Conservation (phyloP, 352 stramenopile species). For the Phytophthora sansomeana region DNA sequence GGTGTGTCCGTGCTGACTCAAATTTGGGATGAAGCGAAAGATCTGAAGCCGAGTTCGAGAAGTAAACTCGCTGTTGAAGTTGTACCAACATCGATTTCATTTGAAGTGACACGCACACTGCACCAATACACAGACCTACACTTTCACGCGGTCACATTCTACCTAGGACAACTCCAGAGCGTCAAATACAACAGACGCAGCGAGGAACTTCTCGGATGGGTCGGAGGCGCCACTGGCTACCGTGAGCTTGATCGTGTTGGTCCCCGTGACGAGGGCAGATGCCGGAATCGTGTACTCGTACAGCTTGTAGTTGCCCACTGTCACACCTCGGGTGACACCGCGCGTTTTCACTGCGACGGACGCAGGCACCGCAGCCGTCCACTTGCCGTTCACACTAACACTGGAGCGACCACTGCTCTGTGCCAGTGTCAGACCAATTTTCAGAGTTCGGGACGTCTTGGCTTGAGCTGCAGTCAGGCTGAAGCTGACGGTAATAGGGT, state of each 20-base stretch:
- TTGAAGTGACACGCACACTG: neutral
- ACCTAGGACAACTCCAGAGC: slow-evolving; percentile 49
- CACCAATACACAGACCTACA: neutral
- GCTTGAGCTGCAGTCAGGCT: slow-evolving; percentile 37
- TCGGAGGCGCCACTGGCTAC: slow-evolving; percentile 54
- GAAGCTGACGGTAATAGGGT: slow-evolving; percentile 48
- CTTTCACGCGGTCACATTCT: neutral
- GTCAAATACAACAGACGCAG: slow-evolving; percentile 58
- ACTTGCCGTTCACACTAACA: slow-evolving; percentile 51
- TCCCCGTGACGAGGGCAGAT: slow-evolving; percentile 37
- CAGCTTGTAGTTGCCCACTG: slow-evolving; percentile 58
- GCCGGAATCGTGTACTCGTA: slow-evolving; percentile 59
- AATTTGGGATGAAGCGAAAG: neutral
- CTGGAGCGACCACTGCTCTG: slow-evolving; percentile 48
- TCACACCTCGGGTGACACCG: slow-evolving; percentile 54
- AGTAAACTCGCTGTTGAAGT: neutral
- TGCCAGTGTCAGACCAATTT: slow-evolving; percentile 55
- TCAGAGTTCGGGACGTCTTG: slow-evolving; percentile 31
- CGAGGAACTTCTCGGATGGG: slow-evolving; percentile 49
- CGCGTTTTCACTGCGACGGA: slow-evolving; percentile 56
- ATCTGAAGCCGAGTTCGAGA: neutral
- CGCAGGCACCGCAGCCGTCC: slow-evolving; percentile 33
- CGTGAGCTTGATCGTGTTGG: slow-evolving; percentile 45
- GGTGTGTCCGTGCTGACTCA: neutral
- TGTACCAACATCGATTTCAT: neutral